These are phyloP conservation scores for Corynascus novoguineensis DNA, from an alignment of 495 filamentous ascomycete genomes.

Conservation along the genomic window DNA sequence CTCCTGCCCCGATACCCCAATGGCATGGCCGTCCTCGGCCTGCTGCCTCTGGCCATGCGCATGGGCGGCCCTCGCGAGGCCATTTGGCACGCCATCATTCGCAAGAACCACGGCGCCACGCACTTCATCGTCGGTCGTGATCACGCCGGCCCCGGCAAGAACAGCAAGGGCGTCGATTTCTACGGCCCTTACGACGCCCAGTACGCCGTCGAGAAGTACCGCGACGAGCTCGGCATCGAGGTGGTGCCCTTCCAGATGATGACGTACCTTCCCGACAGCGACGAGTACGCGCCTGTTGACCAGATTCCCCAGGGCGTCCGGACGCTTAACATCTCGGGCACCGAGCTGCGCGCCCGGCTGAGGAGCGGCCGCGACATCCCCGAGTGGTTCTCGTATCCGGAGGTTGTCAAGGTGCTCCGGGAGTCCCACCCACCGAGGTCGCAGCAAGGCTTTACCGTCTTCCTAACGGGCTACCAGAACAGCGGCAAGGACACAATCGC, in stretches of 20 bases:
- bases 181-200: slow-evolving; percentile 99
- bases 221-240: slow-evolving; percentile 91
- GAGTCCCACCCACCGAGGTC: slow-evolving; percentile 88
- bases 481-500: slow-evolving; percentile 94
- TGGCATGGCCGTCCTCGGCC: slow-evolving; percentile 96
- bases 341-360: slow-evolving; percentile 85
- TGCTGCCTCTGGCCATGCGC: slow-evolving; percentile 93
- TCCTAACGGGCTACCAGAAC: slow-evolving; percentile 96
- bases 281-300: slow-evolving; percentile 91
- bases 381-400: slow-evolving; percentile 99
- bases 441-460: slow-evolving; percentile 93
- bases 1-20: slow-evolving; percentile 97
- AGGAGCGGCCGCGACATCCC: slow-evolving; percentile 89
- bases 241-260: slow-evolving; percentile 99
- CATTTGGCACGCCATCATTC: slow-evolving; percentile 99
- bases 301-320: slow-evolving; percentile 76
- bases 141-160: slow-evolving; percentile 94
- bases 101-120: slow-evolving; percentile 97
- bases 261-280: slow-evolving; percentile 94
- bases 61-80: slow-evolving; percentile 98
- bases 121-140: slow-evolving; percentile 99
- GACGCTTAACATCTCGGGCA: slow-evolving; percentile 95
- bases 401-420: slow-evolving; percentile 91
- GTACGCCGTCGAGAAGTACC: slow-evolving; percentile 94
- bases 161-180: slow-evolving; percentile 92